phyloP scores from a whole-genome alignment of 768 basidiomycete species.

The Clavulina sp. region DNA sequence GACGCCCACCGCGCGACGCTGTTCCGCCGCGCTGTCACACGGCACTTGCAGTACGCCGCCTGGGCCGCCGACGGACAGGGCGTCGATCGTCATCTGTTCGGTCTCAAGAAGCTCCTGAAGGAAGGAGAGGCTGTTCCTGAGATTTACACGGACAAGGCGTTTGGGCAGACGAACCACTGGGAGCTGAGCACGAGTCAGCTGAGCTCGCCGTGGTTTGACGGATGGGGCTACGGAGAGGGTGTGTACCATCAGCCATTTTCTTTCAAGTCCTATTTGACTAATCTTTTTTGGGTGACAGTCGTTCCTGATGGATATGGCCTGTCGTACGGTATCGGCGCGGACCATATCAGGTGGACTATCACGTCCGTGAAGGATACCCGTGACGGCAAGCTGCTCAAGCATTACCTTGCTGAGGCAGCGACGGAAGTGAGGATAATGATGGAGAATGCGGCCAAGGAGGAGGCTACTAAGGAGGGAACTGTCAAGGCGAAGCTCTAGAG shows the following conservation, averaged over 20 bases:
- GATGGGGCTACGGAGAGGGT: constrained; percentile 98
- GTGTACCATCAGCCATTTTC: constrained; percentile 13
- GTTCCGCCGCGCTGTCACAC: constrained; percentile 56
- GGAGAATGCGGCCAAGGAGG: constrained; percentile 36
- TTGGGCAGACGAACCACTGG: constrained; percentile 63
- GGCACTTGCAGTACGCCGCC: constrained; percentile 72
- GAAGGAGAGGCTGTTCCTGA: constrained; percentile 56
- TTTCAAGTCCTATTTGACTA: not conserved
- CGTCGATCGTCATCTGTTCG: constrained; percentile 90
- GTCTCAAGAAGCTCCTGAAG: constrained; percentile 64
- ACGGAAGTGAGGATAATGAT: constrained; percentile 61
- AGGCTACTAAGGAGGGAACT: constrained; percentile 17
- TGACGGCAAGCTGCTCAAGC: constrained; percentile 20
- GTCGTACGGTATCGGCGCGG: constrained; percentile 73
- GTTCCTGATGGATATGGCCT: constrained; percentile 85
- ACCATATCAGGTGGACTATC: constrained; percentile 80
- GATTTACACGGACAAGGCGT: constrained; percentile 61
- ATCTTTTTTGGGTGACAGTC: constrained; percentile 27
- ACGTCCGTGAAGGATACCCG: constrained; percentile 52
- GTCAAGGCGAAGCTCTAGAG: not conserved
- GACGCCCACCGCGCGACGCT: constrained; percentile 41
- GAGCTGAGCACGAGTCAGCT: constrained; percentile 84
- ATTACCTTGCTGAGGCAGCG: constrained; percentile 66
- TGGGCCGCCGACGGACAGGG: constrained; percentile 93
- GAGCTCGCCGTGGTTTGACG: constrained; percentile 63